Percentiles rank a stretch among this genome's conserved stretches.
These are phyloP conservation scores for Vitis amurensis DNA, from an alignment of 164 flowering plant species.

Conservation along the genomic window DNA sequence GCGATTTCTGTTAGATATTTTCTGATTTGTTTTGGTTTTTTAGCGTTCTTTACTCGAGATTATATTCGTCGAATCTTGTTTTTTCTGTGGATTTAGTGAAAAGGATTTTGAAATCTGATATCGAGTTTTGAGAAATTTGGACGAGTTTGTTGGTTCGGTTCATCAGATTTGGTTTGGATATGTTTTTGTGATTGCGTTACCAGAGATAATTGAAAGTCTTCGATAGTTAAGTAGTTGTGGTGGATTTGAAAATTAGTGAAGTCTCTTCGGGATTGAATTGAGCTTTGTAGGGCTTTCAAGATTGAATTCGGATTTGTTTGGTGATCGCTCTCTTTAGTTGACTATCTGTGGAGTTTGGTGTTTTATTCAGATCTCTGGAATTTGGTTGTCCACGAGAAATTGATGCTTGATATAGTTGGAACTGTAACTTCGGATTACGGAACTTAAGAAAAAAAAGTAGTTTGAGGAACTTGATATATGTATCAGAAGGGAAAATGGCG, in stretches of 20 bases:
- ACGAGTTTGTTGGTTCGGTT: too few species aligned
- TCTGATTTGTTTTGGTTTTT: background rate
- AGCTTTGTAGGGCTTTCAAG: background rate
- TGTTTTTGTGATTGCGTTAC: too few species aligned
- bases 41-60: too few species aligned
- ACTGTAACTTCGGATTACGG: background rate
- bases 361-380: background rate
- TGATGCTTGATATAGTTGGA: background rate
- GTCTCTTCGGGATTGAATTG: background rate
- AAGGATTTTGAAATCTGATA: too few species aligned
- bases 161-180: too few species aligned
- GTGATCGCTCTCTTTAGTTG: background rate
- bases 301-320: background rate
- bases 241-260: background rate
- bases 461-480: slow-evolving; percentile 17
- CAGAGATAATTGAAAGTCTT: background rate
- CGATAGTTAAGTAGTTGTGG: background rate
- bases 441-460: background rate
- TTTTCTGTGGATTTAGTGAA: too few species aligned
- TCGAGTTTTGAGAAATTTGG: too few species aligned
- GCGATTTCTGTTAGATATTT: background rate
- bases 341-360: background rate
- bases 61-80: too few species aligned
- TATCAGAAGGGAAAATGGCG: slow-evolving; percentile 30
- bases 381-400: background rate